Evolutionary conservation across 2,329 filamentous ascomycete species (phyloP), one percentile per base, ranked within the genome.

Genomic region (Hypoxylon sp.): DNA sequence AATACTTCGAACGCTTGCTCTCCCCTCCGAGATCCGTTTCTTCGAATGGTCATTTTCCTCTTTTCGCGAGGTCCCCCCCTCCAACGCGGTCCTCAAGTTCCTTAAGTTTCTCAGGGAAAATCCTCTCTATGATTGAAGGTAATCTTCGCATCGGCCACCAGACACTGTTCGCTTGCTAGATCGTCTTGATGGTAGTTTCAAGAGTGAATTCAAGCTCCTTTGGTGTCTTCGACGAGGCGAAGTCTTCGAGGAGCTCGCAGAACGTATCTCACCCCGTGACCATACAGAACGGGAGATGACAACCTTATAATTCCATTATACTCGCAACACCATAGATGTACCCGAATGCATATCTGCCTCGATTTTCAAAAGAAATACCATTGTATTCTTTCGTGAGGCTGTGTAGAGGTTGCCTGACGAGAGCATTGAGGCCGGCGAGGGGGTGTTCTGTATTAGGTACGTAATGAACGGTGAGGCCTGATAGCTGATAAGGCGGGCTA

Each of bases 221-320:
- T 15, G n/a, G 43, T 13, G 30, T 53, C 8, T 41, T 13, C 7
- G 17, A 53, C n/a, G 20, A 17, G 7, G 49, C 17, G n/a, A 48
- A n/a, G 17, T 59, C 49, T 41, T 53, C 56, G 8, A 58, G 30
- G 39, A 48, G 39, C 20, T 58, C 56, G 48, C 56, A 58, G n/a
- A 58, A 58, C 1, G 48, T 46, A 28, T 34, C 30, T 48, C 56
- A 58, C 8, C 56, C 56, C 19, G 47, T 58, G 19, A 51, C 11
- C 48, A 58, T 51, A 13, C 56, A 17, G 24, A 52, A 20, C 6
- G 56, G 56, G 8, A 58, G 39, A 13, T 46, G 46, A 39, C 30
- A 37, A 20, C 13, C 7, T 19, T 20, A n/a, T 24, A 26, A 19
- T 20, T 17, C 37, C 17, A 6, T 41, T 41, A 19, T 19, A 20